These are phyloP conservation scores for Puccinia horiana DNA, from an alignment of 1,284 basidiomycete species.

Conservation along the genomic window DNA sequence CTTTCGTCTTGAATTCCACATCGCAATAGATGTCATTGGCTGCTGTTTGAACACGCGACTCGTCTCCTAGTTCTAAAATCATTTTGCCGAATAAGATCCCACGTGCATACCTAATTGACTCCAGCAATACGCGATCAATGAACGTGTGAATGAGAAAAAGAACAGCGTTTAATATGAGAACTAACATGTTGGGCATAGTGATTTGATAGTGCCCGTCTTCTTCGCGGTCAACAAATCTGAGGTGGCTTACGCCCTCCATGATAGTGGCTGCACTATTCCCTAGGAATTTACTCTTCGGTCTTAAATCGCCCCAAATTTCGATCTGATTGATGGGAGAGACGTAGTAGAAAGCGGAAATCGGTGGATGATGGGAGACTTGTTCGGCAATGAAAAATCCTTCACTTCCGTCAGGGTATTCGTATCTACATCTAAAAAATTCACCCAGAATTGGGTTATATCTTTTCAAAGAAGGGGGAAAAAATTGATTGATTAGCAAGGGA, in stretches of 20 bases:
- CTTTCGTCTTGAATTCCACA: slow-evolving; percentile 96
- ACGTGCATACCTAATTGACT: slow-evolving; percentile 69
- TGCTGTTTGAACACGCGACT: slow-evolving; percentile 80
- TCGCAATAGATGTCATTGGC: slow-evolving; percentile 75
- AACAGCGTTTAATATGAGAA: neutral
- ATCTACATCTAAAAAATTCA: slow-evolving; percentile 95
- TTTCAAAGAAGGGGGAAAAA: slow-evolving; percentile 38
- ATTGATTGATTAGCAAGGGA: neutral
- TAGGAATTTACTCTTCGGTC: slow-evolving; percentile 92
- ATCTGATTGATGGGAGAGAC: slow-evolving; percentile 82
- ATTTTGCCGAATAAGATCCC: slow-evolving; percentile 72
- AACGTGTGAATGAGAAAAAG: neutral
- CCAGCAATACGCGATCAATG: neutral
- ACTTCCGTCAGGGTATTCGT: slow-evolving; percentile 86
- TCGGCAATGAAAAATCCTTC: slow-evolving; percentile 96
- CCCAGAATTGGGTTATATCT: slow-evolving; percentile 96
- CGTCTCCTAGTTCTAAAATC: slow-evolving; percentile 93
- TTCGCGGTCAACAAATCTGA: slow-evolving; percentile 74
- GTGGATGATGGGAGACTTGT: slow-evolving; percentile 72
- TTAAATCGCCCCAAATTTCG: slow-evolving; percentile 84
- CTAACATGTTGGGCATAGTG: slow-evolving; percentile 87
- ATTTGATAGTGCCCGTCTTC: slow-evolving; percentile 88
- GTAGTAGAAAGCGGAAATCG: slow-evolving; percentile 95
- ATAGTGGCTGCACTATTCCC: slow-evolving; percentile 92
- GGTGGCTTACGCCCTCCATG: slow-evolving; percentile 56